Conservation (phyloP, 2,329 filamentous ascomycete species). For the Ceratocystis albifundus region DNA sequence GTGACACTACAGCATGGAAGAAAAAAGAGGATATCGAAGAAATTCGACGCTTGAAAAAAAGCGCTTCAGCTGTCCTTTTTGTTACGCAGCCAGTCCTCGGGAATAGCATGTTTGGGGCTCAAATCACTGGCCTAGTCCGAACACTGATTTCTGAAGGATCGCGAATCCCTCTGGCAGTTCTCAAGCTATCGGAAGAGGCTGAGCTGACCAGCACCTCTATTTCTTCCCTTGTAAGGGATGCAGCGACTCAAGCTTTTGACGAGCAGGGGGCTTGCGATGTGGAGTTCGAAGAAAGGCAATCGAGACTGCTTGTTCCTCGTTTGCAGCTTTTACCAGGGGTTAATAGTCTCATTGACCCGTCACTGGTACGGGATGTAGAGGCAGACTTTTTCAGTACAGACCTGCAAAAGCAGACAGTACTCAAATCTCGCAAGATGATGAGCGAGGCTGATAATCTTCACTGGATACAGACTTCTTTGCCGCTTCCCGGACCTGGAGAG, state of each 20-base stretch:
- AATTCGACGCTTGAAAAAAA: slow-evolving; percentile 34
- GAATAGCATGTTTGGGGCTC: slow-evolving; percentile 31
- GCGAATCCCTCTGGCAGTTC: slow-evolving; percentile 26
- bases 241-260: slow-evolving; percentile 14
- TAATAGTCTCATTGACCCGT: slow-evolving; percentile 37
- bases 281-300: slow-evolving; percentile 35
- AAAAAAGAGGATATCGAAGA: slow-evolving; percentile 30
- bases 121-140: slow-evolving; percentile 38
- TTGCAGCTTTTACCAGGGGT: slow-evolving; percentile 33
- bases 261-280: slow-evolving; percentile 3
- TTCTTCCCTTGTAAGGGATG: background rate
- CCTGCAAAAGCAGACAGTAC: background rate
- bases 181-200: slow-evolving; percentile 29
- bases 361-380: background rate
- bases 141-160: slow-evolving; percentile 41
- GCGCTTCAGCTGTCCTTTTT: slow-evolving; percentile 37
- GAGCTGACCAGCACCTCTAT: slow-evolving; percentile 33
- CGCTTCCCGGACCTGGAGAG: background rate
- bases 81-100: slow-evolving; percentile 33
- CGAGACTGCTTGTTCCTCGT: slow-evolving; percentile 36
- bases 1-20: background rate
- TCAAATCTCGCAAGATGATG: slow-evolving; percentile 5
- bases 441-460: background rate
- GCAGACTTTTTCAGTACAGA: slow-evolving; percentile 4
- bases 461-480: slow-evolving; percentile 6